Conservation (phyloP, 306 rosid species). For the Begonia peltatifolia region DNA sequence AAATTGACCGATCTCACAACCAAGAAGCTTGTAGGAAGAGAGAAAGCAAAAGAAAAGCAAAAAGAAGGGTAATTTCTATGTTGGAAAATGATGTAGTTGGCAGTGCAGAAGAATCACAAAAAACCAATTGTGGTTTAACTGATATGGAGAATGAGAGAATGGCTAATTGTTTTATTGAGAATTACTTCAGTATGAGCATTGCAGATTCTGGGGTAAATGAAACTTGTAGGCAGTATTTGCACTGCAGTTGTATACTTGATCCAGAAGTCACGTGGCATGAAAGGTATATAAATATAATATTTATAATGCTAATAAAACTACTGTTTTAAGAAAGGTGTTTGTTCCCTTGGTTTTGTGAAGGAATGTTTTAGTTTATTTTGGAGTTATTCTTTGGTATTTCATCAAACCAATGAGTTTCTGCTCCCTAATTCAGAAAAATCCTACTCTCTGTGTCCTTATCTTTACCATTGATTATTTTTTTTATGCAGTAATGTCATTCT, state of each 20-base stretch:
- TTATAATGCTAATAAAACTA: too few species aligned
- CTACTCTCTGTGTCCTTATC: too few species aligned
- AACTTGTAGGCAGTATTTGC: constrained; percentile 35
- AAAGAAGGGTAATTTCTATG: constrained; percentile 46
- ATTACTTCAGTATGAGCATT: constrained; percentile 46
- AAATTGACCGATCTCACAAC: constrained; percentile 11
- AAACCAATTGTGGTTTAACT: constrained; percentile 19
- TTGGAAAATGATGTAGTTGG: constrained; percentile 26
- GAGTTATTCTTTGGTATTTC: too few species aligned
- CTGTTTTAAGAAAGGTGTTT: too few species aligned
- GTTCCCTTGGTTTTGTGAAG: too few species aligned
- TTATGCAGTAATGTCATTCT: constrained; percentile 63
- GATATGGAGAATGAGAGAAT: constrained; percentile 16
- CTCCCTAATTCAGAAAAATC: too few species aligned
- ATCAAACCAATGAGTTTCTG: too few species aligned
- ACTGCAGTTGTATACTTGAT: constrained; percentile 47
- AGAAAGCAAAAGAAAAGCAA: constrained; percentile 44
- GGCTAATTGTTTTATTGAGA: constrained; percentile 31
- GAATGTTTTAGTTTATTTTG: too few species aligned
- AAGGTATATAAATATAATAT: constrained; percentile 25
- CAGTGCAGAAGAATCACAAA: constrained; percentile 9
- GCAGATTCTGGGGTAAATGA: constrained; percentile 55
- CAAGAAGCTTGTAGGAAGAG: constrained; percentile 33
- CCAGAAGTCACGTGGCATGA: constrained; percentile 31
- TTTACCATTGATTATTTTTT: constrained; percentile 5